These are phyloP conservation scores for Candida rishiriensis DNA, from an alignment of 805 yeast genomes.

Conservation along the genomic window DNA sequence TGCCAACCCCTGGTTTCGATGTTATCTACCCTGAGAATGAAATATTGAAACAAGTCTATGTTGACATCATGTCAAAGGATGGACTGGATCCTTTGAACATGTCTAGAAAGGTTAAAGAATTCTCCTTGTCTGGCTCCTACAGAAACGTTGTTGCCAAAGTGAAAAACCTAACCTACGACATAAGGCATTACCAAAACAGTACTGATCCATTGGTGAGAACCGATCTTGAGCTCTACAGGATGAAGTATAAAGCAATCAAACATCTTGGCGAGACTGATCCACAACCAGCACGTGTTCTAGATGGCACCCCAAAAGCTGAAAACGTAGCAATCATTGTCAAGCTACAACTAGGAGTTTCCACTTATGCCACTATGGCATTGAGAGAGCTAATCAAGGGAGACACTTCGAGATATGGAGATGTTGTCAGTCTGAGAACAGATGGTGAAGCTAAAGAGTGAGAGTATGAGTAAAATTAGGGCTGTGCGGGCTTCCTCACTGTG, in stretches of 20 bases:
- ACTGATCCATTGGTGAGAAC: conserved; percentile 73
- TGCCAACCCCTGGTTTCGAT: conserved; percentile 97
- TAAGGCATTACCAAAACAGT: conserved; percentile 58
- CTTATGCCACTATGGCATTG: conserved; percentile 97
- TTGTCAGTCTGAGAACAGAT: conserved; percentile 14
- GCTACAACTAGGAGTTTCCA: conserved; percentile 76
- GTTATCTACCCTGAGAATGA: conserved; percentile 77
- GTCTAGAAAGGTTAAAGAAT: conserved; percentile 82
- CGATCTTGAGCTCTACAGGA: conserved; percentile 57
- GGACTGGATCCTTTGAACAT: conserved; percentile 79
- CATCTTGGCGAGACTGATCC: conserved; percentile 4
- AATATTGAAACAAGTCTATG: conserved; percentile 55
- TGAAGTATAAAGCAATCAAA: conserved; percentile 17
- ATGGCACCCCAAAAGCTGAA: conserved; percentile 34
- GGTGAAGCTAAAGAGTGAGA: too few relatives aligned
- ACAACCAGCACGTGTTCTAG: conserved; percentile 25
- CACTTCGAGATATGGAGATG: conserved; percentile 36
- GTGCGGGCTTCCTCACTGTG: too few relatives aligned
- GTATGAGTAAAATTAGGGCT: too few relatives aligned
- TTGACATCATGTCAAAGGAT: conserved; percentile 71
- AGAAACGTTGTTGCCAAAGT: conserved; percentile 71
- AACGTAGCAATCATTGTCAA: conserved; percentile 69
- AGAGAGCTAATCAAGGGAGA: conserved; percentile 84
- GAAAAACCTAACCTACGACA: conserved; percentile 51
- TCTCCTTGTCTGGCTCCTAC: conserved; percentile 88